A percentile compares a stretch with the other conserved stretches of the same genome.
These are phyloP conservation scores for Teunomyces pallodes DNA, from an alignment of 805 yeast genomes.

Conservation along the genomic window DNA sequence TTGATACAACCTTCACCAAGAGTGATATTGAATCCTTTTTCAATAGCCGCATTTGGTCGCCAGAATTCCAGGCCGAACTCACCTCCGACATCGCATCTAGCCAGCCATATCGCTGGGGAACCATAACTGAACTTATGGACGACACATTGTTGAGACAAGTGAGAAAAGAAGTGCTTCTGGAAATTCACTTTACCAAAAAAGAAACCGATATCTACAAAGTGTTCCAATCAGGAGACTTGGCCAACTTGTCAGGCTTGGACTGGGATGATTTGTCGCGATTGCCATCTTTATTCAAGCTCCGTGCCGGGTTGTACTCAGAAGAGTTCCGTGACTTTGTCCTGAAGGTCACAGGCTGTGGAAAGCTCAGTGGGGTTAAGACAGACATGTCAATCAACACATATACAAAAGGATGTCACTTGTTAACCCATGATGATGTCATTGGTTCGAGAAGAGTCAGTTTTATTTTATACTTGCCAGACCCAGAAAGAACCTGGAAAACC, in stretches of 20 bases:
- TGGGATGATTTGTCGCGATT: conserved; percentile 69
- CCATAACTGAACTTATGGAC: conserved; percentile 68
- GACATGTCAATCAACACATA: conserved; percentile 93
- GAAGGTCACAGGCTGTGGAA: conserved; percentile 80
- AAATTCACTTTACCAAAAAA: conserved; percentile 88
- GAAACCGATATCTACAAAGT: conserved; percentile 97
- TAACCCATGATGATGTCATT: conserved; percentile 97
- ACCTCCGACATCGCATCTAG: conserved; percentile 49
- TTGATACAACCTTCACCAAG: conserved; percentile 2
- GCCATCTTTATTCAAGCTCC: conserved; percentile 70
- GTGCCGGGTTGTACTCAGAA: conserved; percentile 86
- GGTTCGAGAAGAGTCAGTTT: conserved; percentile 93
- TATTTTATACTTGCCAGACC: conserved; percentile 89
- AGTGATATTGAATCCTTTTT: conserved; percentile 23
- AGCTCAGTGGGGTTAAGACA: conserved; percentile 83
- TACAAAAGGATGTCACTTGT: conserved; percentile 86
- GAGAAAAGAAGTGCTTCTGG: conserved; percentile 75
- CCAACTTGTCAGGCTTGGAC: conserved; percentile 83
- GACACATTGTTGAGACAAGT: conserved; percentile 77
- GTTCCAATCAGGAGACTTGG: conserved; percentile 84
- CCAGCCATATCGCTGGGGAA: conserved; percentile 88
- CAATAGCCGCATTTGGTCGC: conserved; percentile 48
- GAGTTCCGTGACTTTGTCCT: conserved; percentile 78
- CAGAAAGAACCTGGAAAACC: conserved; percentile 84
- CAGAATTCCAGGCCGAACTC: conserved; percentile 37